Percentiles rank a stretch among this genome's conserved stretches.
Conservation (phyloP, 2,329 filamentous ascomycete genomes). For the Alternaria triticina region DNA sequence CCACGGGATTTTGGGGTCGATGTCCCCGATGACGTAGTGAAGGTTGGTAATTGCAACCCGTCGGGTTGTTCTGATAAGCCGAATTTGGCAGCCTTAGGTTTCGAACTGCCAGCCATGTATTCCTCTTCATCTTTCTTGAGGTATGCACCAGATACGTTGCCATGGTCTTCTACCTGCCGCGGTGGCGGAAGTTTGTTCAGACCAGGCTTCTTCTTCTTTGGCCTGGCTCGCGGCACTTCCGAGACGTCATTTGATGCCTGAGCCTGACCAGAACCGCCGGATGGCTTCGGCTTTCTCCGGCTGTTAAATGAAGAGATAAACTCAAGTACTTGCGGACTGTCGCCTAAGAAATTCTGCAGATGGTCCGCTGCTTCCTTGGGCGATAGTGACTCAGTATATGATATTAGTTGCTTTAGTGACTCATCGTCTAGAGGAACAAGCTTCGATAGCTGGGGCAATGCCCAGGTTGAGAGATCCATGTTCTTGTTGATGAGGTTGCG, state of each 20-base stretch:
- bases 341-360: slow-evolving; percentile 85
- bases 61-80: slow-evolving; percentile 61
- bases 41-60: slow-evolving; percentile 44
- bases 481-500: slow-evolving; percentile 6
- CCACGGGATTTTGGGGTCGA: slow-evolving; percentile 45
- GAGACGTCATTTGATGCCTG: slow-evolving; percentile 29
- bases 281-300: slow-evolving; percentile 54
- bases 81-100: slow-evolving; percentile 50
- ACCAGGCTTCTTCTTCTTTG: slow-evolving; percentile 51
- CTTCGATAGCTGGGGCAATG: slow-evolving; percentile 73
- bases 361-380: slow-evolving; percentile 81
- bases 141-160: slow-evolving; percentile 72
- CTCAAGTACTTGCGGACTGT: slow-evolving; percentile 75
- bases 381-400: slow-evolving; percentile 79
- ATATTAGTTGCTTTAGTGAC: slow-evolving; percentile 81
- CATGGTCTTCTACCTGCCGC: slow-evolving; percentile 63
- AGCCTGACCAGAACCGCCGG: slow-evolving; percentile 20
- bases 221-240: slow-evolving; percentile 43
- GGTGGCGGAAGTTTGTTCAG: slow-evolving; percentile 50
- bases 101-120: slow-evolving; percentile 65
- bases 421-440: slow-evolving; percentile 85
- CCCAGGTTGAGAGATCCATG: slow-evolving; percentile 60
- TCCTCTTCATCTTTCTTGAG: slow-evolving; percentile 76
- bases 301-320: slow-evolving; percentile 80
- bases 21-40: slow-evolving; percentile 32